phyloP scores from a whole-genome alignment of 306 rosid species.

The Ammopiptanthus mongolicus region DNA sequence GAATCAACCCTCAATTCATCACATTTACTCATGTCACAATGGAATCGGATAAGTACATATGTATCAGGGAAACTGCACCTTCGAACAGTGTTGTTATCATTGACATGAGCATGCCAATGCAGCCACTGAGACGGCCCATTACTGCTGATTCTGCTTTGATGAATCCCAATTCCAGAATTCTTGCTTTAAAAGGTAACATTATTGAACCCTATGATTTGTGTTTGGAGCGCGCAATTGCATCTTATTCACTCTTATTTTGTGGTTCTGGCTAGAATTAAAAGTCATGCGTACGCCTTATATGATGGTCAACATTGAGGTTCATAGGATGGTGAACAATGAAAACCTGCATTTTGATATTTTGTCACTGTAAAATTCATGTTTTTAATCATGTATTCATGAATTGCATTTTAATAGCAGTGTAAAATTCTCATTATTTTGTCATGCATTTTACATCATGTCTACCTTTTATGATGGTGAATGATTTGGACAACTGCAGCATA shows the following conservation, averaged over 20 bases:
- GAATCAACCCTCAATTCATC: constrained; percentile 68
- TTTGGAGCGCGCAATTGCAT: neutral
- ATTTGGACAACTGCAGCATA: neutral
- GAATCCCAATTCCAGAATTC: constrained; percentile 72
- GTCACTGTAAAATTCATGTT: neutral
- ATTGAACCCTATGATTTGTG: neutral
- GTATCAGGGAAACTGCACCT: constrained; percentile 78
- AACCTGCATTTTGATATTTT: neutral
- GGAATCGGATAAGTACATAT: constrained; percentile 81
- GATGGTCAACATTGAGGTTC: neutral
- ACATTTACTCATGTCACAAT: constrained; percentile 78
- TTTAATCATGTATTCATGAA: neutral
- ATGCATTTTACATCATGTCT: neutral
- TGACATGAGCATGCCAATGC: constrained; percentile 78
- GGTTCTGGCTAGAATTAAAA: neutral
- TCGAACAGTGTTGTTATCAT: constrained; percentile 68
- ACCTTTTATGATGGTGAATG: neutral
- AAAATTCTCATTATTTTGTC: neutral
- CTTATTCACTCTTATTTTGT: neutral
- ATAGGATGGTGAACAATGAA: neutral
- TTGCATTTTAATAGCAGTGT: neutral
- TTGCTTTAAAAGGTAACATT: constrained; percentile 62
- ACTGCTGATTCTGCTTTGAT: constrained; percentile 82
- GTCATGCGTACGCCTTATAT: neutral
- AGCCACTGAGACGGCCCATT: constrained; percentile 76